phyloP scores from a whole-genome alignment of 208 protist genomes.

The Vickermania ingenoplastis region DNA sequence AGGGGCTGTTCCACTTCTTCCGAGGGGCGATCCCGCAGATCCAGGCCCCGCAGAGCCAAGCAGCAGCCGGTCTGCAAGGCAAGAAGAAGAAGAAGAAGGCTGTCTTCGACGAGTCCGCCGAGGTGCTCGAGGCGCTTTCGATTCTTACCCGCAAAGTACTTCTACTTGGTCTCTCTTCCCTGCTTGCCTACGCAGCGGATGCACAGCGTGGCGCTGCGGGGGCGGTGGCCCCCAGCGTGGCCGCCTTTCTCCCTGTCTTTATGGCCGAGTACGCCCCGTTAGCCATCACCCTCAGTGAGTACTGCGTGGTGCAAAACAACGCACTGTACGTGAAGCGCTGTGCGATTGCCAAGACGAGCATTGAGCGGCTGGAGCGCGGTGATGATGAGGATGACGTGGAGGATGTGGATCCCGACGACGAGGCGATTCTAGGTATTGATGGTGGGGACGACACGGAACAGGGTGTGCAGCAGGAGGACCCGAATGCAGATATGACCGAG shows the following conservation, averaged over 20 bases:
- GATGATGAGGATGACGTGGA: conserved; percentile 14
- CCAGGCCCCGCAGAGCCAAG: background rate
- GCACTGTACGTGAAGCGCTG: conserved; percentile 41
- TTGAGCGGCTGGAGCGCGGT: conserved; percentile 41
- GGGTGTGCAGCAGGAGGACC: conserved; percentile 14
- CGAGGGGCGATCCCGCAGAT: conserved; percentile 13
- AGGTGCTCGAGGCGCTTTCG: conserved; percentile 54
- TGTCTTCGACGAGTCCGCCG: conserved; percentile 19
- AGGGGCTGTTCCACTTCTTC: conserved; percentile 65
- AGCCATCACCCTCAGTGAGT: conserved; percentile 50
- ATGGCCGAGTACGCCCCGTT: conserved; percentile 22
- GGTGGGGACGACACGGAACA: conserved; percentile 16
- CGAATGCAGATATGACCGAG: conserved; percentile 23
- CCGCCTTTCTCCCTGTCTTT: conserved; percentile 18
- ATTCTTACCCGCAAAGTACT: conserved; percentile 77
- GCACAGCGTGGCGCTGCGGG: background rate
- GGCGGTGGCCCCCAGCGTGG: background rate
- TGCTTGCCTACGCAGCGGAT: conserved; percentile 11
- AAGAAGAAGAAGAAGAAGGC: conserved; percentile 26
- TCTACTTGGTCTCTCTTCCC: conserved; percentile 49
- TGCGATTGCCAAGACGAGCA: conserved; percentile 35
- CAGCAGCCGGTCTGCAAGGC: background rate
- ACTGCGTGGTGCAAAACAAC: conserved; percentile 73
- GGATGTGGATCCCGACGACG: conserved; percentile 22
- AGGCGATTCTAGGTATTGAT: conserved; percentile 42